These are phyloP conservation scores for Peronosclerospora sorghi DNA, from an alignment of 352 stramenopile genomes.

Conservation along the genomic window DNA sequence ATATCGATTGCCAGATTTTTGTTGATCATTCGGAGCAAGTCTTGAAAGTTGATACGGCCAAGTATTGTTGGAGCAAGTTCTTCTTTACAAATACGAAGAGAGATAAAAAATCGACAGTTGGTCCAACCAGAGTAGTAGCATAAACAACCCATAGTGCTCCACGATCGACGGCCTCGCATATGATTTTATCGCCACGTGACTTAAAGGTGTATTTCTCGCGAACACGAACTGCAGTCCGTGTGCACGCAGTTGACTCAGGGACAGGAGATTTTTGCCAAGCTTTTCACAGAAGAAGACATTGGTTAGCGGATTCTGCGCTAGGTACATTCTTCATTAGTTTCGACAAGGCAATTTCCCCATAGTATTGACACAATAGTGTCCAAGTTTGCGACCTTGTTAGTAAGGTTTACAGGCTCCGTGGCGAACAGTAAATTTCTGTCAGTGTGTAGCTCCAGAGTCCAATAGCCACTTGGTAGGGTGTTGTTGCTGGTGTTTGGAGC, in stretches of 20 bases:
- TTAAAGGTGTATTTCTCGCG: not conserved
- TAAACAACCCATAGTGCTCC: too few relatives aligned
- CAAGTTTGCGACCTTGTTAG: constrained; percentile 5
- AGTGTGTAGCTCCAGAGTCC: not conserved
- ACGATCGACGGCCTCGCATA: too few relatives aligned
- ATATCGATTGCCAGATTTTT: not conserved
- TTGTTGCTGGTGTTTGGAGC: not conserved
- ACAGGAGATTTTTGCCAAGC: not conserved
- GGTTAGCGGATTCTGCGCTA: not conserved
- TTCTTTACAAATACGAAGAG: not conserved
- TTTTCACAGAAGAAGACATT: constrained; percentile 1
- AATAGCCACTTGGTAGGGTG: too few relatives aligned
- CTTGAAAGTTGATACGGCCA: not conserved
- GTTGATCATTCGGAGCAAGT: not conserved
- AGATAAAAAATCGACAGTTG: not conserved
- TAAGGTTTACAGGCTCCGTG: not conserved
- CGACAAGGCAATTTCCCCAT: constrained; percentile 1
- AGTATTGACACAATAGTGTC: not conserved
- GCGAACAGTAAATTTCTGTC: not conserved
- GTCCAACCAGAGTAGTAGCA: too few relatives aligned
- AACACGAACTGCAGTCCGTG: not conserved
- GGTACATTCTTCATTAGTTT: not conserved
- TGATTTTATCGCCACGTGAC: not conserved
- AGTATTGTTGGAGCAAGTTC: not conserved
- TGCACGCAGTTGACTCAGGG: too few relatives aligned